Conservation (phyloP, 176 grass and related monocot genomes). For the Themeda triandra region DNA sequence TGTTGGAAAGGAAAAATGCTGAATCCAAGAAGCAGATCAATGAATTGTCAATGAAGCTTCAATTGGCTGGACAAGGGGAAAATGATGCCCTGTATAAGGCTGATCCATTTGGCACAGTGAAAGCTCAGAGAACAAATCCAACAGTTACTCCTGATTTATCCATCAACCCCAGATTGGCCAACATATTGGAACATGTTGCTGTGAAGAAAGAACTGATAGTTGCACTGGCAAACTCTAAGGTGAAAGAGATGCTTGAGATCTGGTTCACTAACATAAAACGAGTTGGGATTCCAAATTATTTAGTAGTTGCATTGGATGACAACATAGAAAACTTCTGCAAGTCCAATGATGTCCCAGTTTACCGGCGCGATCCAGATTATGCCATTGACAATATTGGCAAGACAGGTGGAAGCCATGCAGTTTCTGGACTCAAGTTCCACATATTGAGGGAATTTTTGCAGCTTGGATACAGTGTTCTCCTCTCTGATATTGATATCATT, state of each 20-base stretch:
- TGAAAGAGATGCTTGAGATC: conserved; percentile 72
- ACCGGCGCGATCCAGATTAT: conserved; percentile 73
- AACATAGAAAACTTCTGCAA: conserved; percentile 69
- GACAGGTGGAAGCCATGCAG: conserved; percentile 80
- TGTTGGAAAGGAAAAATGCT: conserved; percentile 58
- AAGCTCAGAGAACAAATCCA: conserved; percentile 84
- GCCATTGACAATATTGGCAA: conserved; percentile 73
- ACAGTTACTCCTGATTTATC: conserved; percentile 74
- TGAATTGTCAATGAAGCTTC: conserved; percentile 69
- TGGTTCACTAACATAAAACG: conserved; percentile 93
- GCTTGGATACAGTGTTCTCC: conserved; percentile 90
- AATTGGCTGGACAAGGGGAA: conserved; percentile 62
- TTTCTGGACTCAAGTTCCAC: conserved; percentile 90
- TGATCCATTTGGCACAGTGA: conserved; percentile 92
- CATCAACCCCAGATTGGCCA: conserved; percentile 69
- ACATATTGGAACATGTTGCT: conserved; percentile 71
- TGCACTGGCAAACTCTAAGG: conserved; percentile 94
- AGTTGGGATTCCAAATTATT: conserved; percentile 84
- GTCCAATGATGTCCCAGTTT: conserved; percentile 74
- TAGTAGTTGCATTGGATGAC: conserved; percentile 92
- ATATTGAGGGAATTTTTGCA: conserved; percentile 96
- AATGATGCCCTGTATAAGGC: conserved; percentile 45
- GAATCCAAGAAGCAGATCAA: conserved; percentile 76
- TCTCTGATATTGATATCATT: conserved; percentile 95
- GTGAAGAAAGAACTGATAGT: conserved; percentile 85